Conservation (phyloP, 345 rosid genomes). For the Erucastrum elatum region DNA sequence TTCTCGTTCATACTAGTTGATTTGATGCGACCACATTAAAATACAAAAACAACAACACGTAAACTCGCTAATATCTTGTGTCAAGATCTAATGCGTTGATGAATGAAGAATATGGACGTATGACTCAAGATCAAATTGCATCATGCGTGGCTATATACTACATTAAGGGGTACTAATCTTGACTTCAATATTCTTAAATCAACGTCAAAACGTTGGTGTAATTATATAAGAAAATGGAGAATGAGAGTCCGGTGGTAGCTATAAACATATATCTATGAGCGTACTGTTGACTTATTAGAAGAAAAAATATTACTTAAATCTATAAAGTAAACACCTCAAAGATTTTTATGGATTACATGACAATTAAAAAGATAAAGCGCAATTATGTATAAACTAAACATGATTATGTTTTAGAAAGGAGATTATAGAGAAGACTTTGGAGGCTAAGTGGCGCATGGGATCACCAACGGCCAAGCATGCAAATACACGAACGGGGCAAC, state of each 20-base stretch:
- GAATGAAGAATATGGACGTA: constrained; percentile 4
- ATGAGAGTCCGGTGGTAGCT: constrained; percentile 24
- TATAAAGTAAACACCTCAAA: constrained; percentile 29
- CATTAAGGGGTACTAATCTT: constrained; percentile 11
- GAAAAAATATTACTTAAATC: constrained; percentile 1
- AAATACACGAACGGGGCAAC: constrained; percentile 44
- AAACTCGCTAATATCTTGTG: constrained; percentile 20
- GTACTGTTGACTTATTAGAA: constrained; percentile 17
- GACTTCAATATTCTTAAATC: constrained; percentile 32
- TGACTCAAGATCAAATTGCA: background rate
- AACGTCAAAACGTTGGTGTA: constrained; percentile 34
- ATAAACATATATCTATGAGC: constrained; percentile 19
- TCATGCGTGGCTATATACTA: constrained; percentile 1
- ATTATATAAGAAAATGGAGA: constrained; percentile 2
- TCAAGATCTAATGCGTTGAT: constrained; percentile 4
- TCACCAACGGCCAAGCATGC: constrained; percentile 52
- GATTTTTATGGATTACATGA: constrained; percentile 35
- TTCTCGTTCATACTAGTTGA: background rate
- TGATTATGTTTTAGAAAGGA: constrained; percentile 14
- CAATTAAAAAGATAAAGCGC: constrained; percentile 27
- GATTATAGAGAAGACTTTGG: constrained; percentile 33
- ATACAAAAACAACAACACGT: background rate
- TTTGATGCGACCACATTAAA: constrained; percentile 7
- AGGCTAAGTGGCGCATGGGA: constrained; percentile 68
- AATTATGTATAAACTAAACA: constrained; percentile 24